A percentile compares a stretch with the other conserved stretches of the same genome.
Conservation (phyloP, 1,284 basidiomycete genomes). For the Ganoderma sinense region DNA sequence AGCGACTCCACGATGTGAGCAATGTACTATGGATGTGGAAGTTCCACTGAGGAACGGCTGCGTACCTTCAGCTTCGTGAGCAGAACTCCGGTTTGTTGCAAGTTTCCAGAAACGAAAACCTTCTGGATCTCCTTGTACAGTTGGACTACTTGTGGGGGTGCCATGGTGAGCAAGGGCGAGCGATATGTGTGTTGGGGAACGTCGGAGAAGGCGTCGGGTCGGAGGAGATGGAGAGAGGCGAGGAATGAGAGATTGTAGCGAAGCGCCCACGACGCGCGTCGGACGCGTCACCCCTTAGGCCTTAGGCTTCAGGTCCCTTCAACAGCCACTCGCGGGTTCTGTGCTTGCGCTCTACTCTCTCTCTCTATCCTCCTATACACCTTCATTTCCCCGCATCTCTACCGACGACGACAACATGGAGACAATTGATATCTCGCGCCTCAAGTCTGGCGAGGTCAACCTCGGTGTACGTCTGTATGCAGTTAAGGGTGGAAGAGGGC, state of each 20-base stretch:
- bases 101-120: constrained; percentile 68
- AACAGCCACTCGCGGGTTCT: constrained; percentile 33
- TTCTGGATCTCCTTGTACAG: constrained; percentile 70
- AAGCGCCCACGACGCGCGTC: constrained; percentile 65
- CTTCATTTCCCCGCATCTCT: constrained; percentile 25
- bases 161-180: constrained; percentile 47
- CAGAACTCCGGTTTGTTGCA: constrained; percentile 67
- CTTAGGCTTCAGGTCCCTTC: no score
- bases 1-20: constrained; percentile 5
- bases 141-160: constrained; percentile 59
- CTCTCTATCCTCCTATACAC: constrained; percentile 35
- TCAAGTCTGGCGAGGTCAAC: constrained; percentile 94
- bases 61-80: constrained; percentile 79
- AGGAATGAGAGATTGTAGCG: constrained; percentile 37
- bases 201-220: constrained; percentile 23
- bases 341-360: constrained; percentile 34
- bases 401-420: constrained; percentile 58
- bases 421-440: constrained; percentile 73
- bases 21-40: background rate
- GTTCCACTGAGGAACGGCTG: constrained; percentile 4
- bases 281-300: constrained; percentile 44
- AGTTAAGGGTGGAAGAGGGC: background rate
- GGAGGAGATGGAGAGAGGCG: constrained; percentile 36
- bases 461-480: constrained; percentile 77
- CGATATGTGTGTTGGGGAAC: constrained; percentile 12